Conservation (phyloP, 805 yeast species). For the Spencermartinsiella europaea region DNA sequence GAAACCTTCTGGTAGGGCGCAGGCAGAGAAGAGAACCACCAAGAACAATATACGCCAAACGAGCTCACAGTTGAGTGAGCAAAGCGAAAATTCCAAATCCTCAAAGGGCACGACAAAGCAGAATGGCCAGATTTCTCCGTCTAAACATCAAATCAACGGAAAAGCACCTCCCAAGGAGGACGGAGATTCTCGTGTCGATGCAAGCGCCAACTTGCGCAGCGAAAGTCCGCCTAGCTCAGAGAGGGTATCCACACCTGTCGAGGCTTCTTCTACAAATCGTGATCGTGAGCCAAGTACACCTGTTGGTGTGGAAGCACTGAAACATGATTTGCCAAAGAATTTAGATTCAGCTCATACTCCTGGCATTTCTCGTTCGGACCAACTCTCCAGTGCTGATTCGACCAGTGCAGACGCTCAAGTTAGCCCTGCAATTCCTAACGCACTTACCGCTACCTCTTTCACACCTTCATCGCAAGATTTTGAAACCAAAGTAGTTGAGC, state of each 20-base stretch:
- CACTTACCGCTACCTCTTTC: background rate
- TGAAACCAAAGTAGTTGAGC: background rate
- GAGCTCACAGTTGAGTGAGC: too few species aligned
- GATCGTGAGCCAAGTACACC: background rate
- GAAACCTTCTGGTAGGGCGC: too few species aligned
- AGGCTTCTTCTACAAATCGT: background rate
- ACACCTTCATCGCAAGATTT: background rate
- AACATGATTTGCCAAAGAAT: background rate
- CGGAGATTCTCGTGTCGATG: background rate
- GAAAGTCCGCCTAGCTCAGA: background rate
- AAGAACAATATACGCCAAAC: too few species aligned
- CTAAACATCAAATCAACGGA: background rate
- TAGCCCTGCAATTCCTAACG: background rate
- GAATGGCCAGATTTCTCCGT: background rate
- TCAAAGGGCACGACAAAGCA: too few species aligned
- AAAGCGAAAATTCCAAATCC: background rate
- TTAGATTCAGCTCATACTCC: too few species aligned
- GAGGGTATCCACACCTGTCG: background rate
- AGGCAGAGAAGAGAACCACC: slow-evolving; percentile 1
- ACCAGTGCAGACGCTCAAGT: background rate
- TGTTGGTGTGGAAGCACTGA: background rate
- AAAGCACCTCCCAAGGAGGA: background rate
- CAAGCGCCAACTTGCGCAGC: background rate
- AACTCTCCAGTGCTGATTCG: background rate
- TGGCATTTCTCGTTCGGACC: too few species aligned